Evolutionary conservation across 106 monocot genomes (phyloP), one percentile per base, ranked within the genome.

Genomic region (Agapanthus africanus): DNA sequence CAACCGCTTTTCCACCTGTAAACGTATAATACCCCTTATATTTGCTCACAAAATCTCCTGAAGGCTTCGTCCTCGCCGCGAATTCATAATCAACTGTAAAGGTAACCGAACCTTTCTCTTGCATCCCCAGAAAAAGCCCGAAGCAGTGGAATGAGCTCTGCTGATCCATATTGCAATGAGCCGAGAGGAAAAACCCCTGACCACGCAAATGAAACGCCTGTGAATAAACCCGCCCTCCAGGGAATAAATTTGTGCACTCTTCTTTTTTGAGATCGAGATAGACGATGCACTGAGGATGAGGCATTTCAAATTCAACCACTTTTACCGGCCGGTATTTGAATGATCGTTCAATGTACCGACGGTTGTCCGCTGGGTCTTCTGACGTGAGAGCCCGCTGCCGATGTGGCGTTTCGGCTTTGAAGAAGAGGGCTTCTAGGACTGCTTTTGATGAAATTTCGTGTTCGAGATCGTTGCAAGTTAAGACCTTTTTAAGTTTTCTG

Each of bases 71-170:
- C 63, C 89, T 85, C 21, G 82, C 89, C 13, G 89, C 79, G 63
- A 90, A 90, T 47, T 90, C 89, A 39, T 90, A 90, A n/a, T 90
- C 89, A 6, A 90, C 89, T 14, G 89, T 85, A 25, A 90, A 84
- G 54, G 79, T 80, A 16, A 79, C 82, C 0, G 89, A 82, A 11
- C 82, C 85, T 59, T 82, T 90, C 56, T 90, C 89, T 67, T 90
- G 89, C 89, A 90, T 90, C 42, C 89, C 89, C 6, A 90, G 44
- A 69, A 90, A 90, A 7, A 90, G 82, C 1, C 89, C 89, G 36
- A 90, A 90, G 66, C 89, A 90, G 62, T 90, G 82, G 52, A 90
- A 90, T 1, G 76, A 69, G 16, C 77, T 85, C 46, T 90, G 89
- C 40, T 90, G 89, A 38, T 90, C 89, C 73, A 90, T 61, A 47